phyloP scores from a whole-genome alignment of 73 alveolate genomes.

The Paraurostyla sp. region DNA sequence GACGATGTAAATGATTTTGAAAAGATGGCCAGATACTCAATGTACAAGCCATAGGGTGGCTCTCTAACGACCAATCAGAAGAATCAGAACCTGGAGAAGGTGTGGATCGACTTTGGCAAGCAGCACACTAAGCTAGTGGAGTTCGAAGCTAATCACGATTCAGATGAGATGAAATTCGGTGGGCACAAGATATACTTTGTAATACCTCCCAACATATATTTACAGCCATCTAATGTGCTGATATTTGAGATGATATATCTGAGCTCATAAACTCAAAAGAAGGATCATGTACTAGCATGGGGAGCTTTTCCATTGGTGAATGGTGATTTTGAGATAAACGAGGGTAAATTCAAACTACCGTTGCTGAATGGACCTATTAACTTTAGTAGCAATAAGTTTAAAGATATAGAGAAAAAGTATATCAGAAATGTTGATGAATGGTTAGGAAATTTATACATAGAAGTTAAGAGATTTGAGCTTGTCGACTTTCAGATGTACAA shows the following conservation, averaged over 20 bases:
- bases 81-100: slow-evolving; percentile 34
- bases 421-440: slow-evolving; percentile 77
- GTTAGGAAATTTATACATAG: slow-evolving; percentile 79
- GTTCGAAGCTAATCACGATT: slow-evolving; percentile 65
- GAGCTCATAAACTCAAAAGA: slow-evolving; percentile 30
- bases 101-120: slow-evolving; percentile 54
- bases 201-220: slow-evolving; percentile 69
- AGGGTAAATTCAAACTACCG: slow-evolving; percentile 80
- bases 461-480: slow-evolving; percentile 49
- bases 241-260: slow-evolving; percentile 71
- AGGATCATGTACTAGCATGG: slow-evolving; percentile 81
- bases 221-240: slow-evolving; percentile 75
- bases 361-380: slow-evolving; percentile 73
- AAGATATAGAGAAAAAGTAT: slow-evolving; percentile 79
- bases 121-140: slow-evolving; percentile 43
- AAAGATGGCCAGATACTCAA: slow-evolving; percentile 20
- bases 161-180: slow-evolving; percentile 59
- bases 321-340: slow-evolving; percentile 72
- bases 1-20: slow-evolving; percentile 1
- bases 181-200: slow-evolving; percentile 59
- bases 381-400: slow-evolving; percentile 65
- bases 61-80: neutral
- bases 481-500: slow-evolving; percentile 69
- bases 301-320: slow-evolving; percentile 81
- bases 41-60: slow-evolving; percentile 36